Conservation (phyloP, 371 early-diverging fungal species). For the Rhizopus microsporus region DNA sequence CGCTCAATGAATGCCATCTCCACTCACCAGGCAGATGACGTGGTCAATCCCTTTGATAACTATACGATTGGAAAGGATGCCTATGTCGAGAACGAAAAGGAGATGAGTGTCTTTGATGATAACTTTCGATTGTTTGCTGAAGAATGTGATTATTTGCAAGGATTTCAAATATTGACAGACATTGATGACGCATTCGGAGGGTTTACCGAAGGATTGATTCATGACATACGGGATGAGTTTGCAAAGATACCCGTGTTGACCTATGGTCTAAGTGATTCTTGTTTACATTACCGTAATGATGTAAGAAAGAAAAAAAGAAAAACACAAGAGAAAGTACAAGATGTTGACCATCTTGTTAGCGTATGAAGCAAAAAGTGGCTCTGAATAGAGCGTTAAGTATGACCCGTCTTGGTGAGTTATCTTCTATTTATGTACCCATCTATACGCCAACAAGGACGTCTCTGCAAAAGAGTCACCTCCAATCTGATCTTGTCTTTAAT, state of each 20-base stretch:
- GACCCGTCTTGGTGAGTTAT: constrained; percentile 46
- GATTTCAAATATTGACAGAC: constrained; percentile 79
- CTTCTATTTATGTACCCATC: constrained; percentile 63
- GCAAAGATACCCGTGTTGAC: constrained; percentile 71
- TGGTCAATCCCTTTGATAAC: constrained; percentile 69
- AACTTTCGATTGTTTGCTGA: constrained; percentile 79
- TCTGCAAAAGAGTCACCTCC: constrained; percentile 26
- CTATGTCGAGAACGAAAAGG: constrained; percentile 65
- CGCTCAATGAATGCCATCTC: constrained; percentile 63
- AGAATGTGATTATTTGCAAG: constrained; percentile 85
- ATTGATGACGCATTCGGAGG: constrained; percentile 81
- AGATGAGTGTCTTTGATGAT: constrained; percentile 70
- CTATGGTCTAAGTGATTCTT: constrained; percentile 56
- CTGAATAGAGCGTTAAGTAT: constrained; percentile 57
- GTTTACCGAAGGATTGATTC: constrained; percentile 61
- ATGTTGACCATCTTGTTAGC: constrained; percentile 20
- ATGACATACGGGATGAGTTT: constrained; percentile 75
- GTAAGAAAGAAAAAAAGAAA: constrained; percentile 28
- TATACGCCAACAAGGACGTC: constrained; percentile 35
- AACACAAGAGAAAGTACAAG: too few species aligned
- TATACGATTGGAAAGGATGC: constrained; percentile 74
- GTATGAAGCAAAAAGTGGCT: constrained; percentile 33
- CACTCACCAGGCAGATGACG: constrained; percentile 66
- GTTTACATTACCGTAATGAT: constrained; percentile 26
- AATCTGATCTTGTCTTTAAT: constrained; percentile 29